These are phyloP conservation scores for Amanita muscaria DNA, from an alignment of 768 basidiomycete genomes.

Conservation along the genomic window DNA sequence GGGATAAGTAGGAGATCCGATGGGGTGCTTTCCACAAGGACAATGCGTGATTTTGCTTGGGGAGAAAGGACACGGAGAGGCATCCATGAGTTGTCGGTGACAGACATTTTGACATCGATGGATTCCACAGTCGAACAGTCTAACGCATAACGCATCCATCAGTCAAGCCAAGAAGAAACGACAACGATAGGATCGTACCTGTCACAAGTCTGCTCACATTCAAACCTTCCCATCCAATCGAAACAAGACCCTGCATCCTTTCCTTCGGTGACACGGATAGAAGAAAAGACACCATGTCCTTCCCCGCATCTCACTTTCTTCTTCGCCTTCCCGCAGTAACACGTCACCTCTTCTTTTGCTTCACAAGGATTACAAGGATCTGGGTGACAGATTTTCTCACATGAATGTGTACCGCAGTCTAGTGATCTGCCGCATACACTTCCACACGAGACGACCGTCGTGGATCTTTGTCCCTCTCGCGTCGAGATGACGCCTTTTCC, in stretches of 20 bases:
- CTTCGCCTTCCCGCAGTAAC: constrained; percentile 74
- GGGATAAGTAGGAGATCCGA: constrained; percentile 25
- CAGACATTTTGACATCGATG: constrained; percentile 72
- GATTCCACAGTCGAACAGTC: constrained; percentile 64
- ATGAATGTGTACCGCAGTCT: constrained; percentile 67
- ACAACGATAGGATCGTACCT: no score
- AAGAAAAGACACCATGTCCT: constrained; percentile 28
- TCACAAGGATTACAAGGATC: constrained; percentile 66
- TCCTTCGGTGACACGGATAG: constrained; percentile 29
- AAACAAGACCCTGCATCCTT: constrained; percentile 19
- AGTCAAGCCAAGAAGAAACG: no score
- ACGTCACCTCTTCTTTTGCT: constrained; percentile 42
- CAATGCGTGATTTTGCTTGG: constrained; percentile 63
- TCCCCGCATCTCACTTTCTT: constrained; percentile 60
- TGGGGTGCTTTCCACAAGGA: constrained; percentile 68
- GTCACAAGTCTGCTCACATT: constrained; percentile 53
- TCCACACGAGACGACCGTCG: constrained; percentile 33
- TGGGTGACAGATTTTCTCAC: constrained; percentile 62
- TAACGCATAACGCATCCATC: constrained; percentile 19
- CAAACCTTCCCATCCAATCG: constrained; percentile 53
- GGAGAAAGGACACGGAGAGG: constrained; percentile 63
- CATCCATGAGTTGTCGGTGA: constrained; percentile 57
- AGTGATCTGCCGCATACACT: constrained; percentile 37
- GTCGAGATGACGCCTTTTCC: constrained; percentile 19
- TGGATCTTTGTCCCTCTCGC: no score